Evolutionary conservation across 2,329 filamentous ascomycete genomes (phyloP), one percentile per base, ranked within the genome.

Genomic region (Colletotrichum brevisporum): DNA sequence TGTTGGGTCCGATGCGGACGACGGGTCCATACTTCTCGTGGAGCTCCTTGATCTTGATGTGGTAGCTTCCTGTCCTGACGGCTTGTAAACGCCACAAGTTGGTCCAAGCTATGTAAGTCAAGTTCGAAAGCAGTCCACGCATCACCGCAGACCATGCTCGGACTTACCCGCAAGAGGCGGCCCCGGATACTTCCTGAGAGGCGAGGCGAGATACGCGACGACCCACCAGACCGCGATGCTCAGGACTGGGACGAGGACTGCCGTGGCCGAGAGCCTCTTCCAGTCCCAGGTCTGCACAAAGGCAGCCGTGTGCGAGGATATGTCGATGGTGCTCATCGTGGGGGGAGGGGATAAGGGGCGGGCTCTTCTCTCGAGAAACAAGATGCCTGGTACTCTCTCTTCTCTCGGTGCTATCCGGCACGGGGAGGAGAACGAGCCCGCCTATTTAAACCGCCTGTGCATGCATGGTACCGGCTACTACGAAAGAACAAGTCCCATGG

Each of bases 1-100:
- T 55, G 57, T 78, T 77, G n/a, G 77, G 77, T 0, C 72, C 76
- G n/a, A 78, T 75, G n/a, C 76, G 73, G 27, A 79, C 76, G 39
- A 77, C 74, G 0, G 76, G 74, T 4, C 77, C 77, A 57, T 78
- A 74, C 58, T 76, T 75, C 21, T 75, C 69, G 51, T 78, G 77
- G 3, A 79, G 71, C 53, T 76, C 64, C 26, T 75, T 73, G 36
- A 73, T 72, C 2, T 66, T 62, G 10, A 64, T 4, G 13, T 75
- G 72, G 31, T 72, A 72, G 3, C 72, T 67, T 24, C 73, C 74
- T 27, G 60, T 64, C n/a, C 61, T 59, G 6, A 72, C 74, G 39
- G 73, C 67, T 57, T 67, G 71, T 41, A 76, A 69, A 9, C 74
- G 72, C 75, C 75, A 77, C 18, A 75, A 53, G 16, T 76, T 75